phyloP scores from a whole-genome alignment of 306 rosid species.

The Cyamopsis tetragonoloba region DNA sequence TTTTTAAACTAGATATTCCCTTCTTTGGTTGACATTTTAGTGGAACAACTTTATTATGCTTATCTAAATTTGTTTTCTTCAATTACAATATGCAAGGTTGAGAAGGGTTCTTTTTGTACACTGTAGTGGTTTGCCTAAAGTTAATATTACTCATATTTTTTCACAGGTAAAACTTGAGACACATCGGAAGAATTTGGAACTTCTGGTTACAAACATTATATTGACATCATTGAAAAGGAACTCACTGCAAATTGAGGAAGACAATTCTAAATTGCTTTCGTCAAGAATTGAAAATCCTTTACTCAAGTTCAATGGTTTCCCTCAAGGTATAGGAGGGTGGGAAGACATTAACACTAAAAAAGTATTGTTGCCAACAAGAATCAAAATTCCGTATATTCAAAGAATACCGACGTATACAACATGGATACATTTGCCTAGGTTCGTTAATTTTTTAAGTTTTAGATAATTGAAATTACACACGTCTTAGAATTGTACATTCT shows the following conservation, averaged over 20 bases:
- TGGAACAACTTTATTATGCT: not conserved
- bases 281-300: slow-evolving; percentile 51
- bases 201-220: slow-evolving; percentile 14
- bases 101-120: not conserved
- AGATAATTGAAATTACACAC: not conserved
- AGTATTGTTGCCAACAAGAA: slow-evolving; percentile 18
- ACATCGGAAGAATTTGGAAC: slow-evolving; percentile 44
- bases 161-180: slow-evolving; percentile 54
- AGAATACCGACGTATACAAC: slow-evolving; percentile 60
- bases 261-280: slow-evolving; percentile 39
- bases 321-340: slow-evolving; percentile 40
- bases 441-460: slow-evolving; percentile 6
- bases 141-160: slow-evolving; percentile 18
- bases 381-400: slow-evolving; percentile 42
- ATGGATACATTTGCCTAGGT: slow-evolving; percentile 81
- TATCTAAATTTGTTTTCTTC: not conserved
- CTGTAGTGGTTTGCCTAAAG: not conserved
- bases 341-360: slow-evolving; percentile 33
- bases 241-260: slow-evolving; percentile 11
- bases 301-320: slow-evolving; percentile 36
- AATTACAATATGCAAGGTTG: not conserved
- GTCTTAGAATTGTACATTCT: not conserved
- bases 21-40: too few species aligned
- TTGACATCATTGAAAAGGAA: slow-evolving; percentile 25
- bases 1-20: too few species aligned